Percentiles rank a stretch among this genome's conserved stretches.
Conservation (phyloP, 306 rosid genomes). For the Trifolium repens region DNA sequence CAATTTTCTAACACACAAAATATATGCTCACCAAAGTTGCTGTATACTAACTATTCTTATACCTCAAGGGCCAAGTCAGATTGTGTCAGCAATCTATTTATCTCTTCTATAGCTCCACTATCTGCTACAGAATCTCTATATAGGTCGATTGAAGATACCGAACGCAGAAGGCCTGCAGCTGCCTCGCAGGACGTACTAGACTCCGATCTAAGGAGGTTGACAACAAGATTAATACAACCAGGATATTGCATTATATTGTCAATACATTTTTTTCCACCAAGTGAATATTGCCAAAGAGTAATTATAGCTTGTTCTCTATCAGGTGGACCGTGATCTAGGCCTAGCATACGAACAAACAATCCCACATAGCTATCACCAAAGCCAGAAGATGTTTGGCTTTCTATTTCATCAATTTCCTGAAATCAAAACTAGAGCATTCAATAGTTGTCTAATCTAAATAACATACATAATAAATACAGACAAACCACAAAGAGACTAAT, state of each 20-base stretch:
- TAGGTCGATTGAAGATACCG: slow-evolving; percentile 64
- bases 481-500: neutral
- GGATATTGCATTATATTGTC: slow-evolving; percentile 89
- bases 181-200: slow-evolving; percentile 79
- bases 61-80: slow-evolving; percentile 75
- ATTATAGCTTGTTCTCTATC: slow-evolving; percentile 86
- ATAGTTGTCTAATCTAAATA: slow-evolving; percentile 5
- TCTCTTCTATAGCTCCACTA: slow-evolving; percentile 92
- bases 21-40: slow-evolving; percentile 18
- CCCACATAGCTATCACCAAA: slow-evolving; percentile 70
- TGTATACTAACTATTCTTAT: slow-evolving; percentile 30
- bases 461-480: slow-evolving; percentile 9
- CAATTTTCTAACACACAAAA: slow-evolving; percentile 46
- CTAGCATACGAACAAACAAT: slow-evolving; percentile 86
- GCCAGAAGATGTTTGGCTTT: slow-evolving; percentile 50
- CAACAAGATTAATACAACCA: slow-evolving; percentile 73
- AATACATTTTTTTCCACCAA: slow-evolving; percentile 79
- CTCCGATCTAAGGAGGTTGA: slow-evolving; percentile 77
- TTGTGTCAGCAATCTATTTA: slow-evolving; percentile 64
- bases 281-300: slow-evolving; percentile 88
- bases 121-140: slow-evolving; percentile 73
- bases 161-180: slow-evolving; percentile 88
- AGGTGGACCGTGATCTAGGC: slow-evolving; percentile 67
- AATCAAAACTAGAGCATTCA: slow-evolving; percentile 32
- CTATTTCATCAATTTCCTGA: slow-evolving; percentile 62